Evolutionary conservation across 176 grass and related monocot species (phyloP), one percentile per base, ranked within the genome.

Genomic region (Avena eriantha): DNA sequence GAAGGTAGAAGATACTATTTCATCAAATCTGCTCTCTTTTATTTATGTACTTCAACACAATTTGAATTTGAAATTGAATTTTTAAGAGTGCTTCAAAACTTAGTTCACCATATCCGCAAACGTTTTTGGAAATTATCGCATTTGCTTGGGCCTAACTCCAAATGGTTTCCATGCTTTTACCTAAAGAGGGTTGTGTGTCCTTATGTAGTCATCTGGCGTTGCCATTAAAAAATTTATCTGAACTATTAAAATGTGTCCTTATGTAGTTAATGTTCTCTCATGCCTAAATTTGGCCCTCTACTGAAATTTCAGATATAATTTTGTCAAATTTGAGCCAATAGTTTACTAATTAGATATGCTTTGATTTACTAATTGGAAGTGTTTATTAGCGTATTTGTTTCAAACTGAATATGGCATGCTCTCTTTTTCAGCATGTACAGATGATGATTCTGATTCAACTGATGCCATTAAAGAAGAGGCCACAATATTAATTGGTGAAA

Each of bases 401-500:
- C 26, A 57, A 78, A 77, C 39, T 65, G 19, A 69, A 61, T 2
- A 17, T 59, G 3, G 83, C 78, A 46, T 53, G 29, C 53, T 67
- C 24, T 70, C 10, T 47, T 87, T 76, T 29, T 79, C 31, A 76
- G 66, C 85, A 69, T 69, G 67, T 67, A 70, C 90, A 74, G 82
- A 64, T 65, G 65, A 88, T 82, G 83, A 65, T 36, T 92, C 78
- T 67, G 79, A 87, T 83, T 80, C 87, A 56, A 55, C 65, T 33
- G 89, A 90, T 82, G 77, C 71, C 83, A 85, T 93, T 72, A 91
- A 68, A 49, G 73, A 79, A 9, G 90, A 94, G 86, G 86, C 86
- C 65, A 92, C 81, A 21, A 35, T 81, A 64, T 91, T 98, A 83
- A 74, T 91, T 77, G 68, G 73, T 57, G 92, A 93, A 77, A 88